phyloP scores from a whole-genome alignment of 129 eudicot species.

The Sambucus nigra region DNA sequence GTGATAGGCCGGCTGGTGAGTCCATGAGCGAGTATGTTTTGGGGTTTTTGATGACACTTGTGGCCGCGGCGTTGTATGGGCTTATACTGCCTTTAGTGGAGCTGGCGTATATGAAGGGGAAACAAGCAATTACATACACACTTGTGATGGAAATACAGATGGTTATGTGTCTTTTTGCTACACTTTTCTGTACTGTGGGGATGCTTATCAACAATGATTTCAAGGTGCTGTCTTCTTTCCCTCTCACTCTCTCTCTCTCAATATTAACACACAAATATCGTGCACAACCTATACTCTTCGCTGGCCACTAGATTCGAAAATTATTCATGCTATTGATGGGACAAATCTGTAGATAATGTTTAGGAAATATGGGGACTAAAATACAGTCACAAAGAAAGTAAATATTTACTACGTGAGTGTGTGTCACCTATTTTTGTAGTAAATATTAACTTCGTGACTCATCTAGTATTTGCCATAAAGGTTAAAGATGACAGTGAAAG shows the following conservation, averaged over 20 bases:
- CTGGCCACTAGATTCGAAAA: no score
- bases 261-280: not conserved
- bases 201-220: constrained; percentile 44
- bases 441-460: no score
- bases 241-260: constrained; percentile 3
- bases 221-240: constrained; percentile 20
- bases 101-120: constrained; percentile 29
- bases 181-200: constrained; percentile 34
- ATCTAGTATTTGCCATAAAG: no score
- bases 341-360: no score
- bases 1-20: constrained; percentile 48
- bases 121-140: constrained; percentile 31
- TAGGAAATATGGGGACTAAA: no score
- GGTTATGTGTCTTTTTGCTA: constrained; percentile 43
- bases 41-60: constrained; percentile 41
- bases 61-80: constrained; percentile 36
- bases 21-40: constrained; percentile 27
- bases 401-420: no score
- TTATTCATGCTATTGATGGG: no score
- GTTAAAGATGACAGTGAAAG: no score
- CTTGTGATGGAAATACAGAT: constrained; percentile 54
- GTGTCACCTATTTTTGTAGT: no score
- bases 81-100: constrained; percentile 37
- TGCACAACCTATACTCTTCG: no score
- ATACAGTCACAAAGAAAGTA: no score